Evolutionary conservation across 2,329 filamentous ascomycete genomes (phyloP).

Genomic region (Monilinia vaccinii-corymbosi): DNA sequence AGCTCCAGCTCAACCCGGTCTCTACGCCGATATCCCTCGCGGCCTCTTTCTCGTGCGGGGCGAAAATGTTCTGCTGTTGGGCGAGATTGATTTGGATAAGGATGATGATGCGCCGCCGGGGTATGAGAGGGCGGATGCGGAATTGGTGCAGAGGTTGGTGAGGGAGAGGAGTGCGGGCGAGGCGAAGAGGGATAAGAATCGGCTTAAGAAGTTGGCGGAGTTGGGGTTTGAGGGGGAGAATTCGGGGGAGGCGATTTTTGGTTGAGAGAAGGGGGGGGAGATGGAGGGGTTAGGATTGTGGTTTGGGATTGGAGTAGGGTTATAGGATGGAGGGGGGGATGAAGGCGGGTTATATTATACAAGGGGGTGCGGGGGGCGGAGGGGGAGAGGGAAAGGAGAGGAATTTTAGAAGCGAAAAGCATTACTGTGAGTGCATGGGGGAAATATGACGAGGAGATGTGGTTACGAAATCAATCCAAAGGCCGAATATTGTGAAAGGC

Average conservation of each 20-base stretch:
- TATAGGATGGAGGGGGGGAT: constrained; percentile 5
- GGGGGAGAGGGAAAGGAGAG: no score
- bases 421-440: neutral
- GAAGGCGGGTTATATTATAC: neutral
- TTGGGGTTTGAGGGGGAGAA: constrained; percentile 87
- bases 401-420: no score
- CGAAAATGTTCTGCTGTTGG: constrained; percentile 92
- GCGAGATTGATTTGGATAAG: constrained; percentile 93
- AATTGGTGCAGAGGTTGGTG: constrained; percentile 62
- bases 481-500: constrained; percentile 12
- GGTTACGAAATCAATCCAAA: neutral
- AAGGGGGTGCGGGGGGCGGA: no score
- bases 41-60: constrained; percentile 89
- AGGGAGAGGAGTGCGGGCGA: constrained; percentile 61
- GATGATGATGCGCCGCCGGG: constrained; percentile 76
- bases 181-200: constrained; percentile 64
- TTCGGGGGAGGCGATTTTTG: constrained; percentile 64
- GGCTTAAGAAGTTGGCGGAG: constrained; percentile 60
- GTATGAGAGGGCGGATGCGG: constrained; percentile 55
- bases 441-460: constrained; percentile 10
- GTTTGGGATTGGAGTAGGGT: no score
- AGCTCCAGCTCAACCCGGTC: constrained; percentile 31
- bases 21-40: constrained; percentile 78
- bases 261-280: no score
- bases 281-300: neutral